These are phyloP conservation scores for Zostera marina DNA, from an alignment of 116 monocot species.

Conservation along the genomic window DNA sequence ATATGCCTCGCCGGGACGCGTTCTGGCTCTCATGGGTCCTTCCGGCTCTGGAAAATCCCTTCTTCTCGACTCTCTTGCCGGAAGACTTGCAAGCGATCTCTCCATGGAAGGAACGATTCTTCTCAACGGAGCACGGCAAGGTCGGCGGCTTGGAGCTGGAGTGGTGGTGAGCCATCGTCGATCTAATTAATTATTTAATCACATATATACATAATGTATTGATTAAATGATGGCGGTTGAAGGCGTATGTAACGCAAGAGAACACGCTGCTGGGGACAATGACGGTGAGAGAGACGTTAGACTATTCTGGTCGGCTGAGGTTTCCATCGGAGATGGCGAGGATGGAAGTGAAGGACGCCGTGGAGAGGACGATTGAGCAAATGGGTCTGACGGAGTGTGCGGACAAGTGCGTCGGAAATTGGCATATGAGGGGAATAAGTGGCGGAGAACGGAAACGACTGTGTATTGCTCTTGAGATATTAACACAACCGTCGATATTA, in stretches of 20 bases:
- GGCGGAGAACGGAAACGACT: conserved; percentile 90
- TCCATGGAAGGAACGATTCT: conserved; percentile 46
- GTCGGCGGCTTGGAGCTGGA: conserved; percentile 61
- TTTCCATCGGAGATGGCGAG: conserved; percentile 36
- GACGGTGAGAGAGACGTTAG: conserved; percentile 61
- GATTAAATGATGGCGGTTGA: neutral
- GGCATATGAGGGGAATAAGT: conserved; percentile 83
- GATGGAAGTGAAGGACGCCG: conserved; percentile 20
- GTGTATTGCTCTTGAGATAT: conserved; percentile 65
- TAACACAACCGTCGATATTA: conserved; percentile 47
- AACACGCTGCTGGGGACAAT: conserved; percentile 58
- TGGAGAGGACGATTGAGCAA: conserved; percentile 43
- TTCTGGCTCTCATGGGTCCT: conserved; percentile 86
- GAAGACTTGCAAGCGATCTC: conserved; percentile 65
- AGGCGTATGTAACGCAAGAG: conserved; percentile 96
- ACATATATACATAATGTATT: neutral
- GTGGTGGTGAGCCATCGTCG: conserved; percentile 26
- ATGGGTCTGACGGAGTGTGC: conserved; percentile 84
- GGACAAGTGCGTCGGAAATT: conserved; percentile 46
- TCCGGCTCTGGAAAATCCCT: conserved; percentile 95
- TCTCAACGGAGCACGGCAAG: conserved; percentile 54
- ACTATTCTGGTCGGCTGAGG: conserved; percentile 67
- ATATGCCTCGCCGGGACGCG: conserved; percentile 60
- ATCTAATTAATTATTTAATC: neutral
- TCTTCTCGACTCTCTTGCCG: conserved; percentile 71